Evolutionary conservation across 192 early-diverging fungal species (phyloP).

Genomic region (Coemansia sp.): DNA sequence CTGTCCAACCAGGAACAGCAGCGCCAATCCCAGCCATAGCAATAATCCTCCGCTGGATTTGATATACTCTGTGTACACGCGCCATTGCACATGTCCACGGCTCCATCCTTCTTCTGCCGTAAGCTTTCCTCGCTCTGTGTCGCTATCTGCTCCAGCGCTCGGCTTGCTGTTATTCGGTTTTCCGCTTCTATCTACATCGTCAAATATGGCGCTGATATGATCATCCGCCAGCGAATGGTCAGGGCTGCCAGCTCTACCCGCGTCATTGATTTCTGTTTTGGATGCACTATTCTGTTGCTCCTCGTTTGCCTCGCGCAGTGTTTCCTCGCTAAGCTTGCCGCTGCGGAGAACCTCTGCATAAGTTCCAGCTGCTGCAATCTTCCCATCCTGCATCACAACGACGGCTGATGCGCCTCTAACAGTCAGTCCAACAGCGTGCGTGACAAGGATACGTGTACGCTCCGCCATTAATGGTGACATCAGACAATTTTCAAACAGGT

Average conservation of each 20-base stretch:
- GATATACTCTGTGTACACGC: slow-evolving; percentile 77
- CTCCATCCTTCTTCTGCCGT: slow-evolving; percentile 79
- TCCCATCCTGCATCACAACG: slow-evolving; percentile 68
- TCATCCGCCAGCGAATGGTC: background rate
- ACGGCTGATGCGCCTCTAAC: slow-evolving; percentile 57
- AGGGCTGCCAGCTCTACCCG: slow-evolving; percentile 17
- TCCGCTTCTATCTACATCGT: slow-evolving; percentile 51
- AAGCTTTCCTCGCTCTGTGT: slow-evolving; percentile 57
- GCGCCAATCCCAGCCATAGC: slow-evolving; percentile 59
- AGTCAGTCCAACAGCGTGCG: slow-evolving; percentile 79
- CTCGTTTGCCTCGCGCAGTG: slow-evolving; percentile 26
- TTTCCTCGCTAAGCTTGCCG: slow-evolving; percentile 40
- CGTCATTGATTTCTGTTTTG: slow-evolving; percentile 11
- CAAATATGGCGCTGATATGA: slow-evolving; percentile 23
- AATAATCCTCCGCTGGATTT: slow-evolving; percentile 63
- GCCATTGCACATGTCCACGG: slow-evolving; percentile 70
- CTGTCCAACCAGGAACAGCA: slow-evolving; percentile 30
- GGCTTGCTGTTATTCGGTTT: background rate
- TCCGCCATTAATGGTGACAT: slow-evolving; percentile 62
- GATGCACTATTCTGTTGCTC: slow-evolving; percentile 31
- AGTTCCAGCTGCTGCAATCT: slow-evolving; percentile 57
- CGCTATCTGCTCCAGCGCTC: background rate
- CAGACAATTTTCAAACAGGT: slow-evolving; percentile 77
- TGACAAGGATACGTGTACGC: slow-evolving; percentile 90
- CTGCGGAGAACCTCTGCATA: slow-evolving; percentile 41